These are phyloP conservation scores for Microcyclospora pomicola DNA, from an alignment of 2,329 filamentous ascomycete species.

Conservation along the genomic window DNA sequence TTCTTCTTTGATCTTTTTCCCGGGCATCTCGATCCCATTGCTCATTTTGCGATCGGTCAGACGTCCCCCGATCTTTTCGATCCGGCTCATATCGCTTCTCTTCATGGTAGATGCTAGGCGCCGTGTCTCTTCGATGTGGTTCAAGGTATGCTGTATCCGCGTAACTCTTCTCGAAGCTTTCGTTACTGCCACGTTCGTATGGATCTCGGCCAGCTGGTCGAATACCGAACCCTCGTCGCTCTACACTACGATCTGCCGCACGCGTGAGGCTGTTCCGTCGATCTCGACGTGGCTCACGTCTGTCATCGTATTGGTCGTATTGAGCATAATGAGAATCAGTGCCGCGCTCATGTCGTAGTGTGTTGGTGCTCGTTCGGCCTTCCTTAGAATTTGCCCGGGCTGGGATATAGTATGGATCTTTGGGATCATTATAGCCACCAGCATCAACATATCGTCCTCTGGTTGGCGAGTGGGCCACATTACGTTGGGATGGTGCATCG, in stretches of 20 bases:
- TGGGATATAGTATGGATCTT: conserved; percentile 26
- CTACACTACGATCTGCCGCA: conserved; percentile 30
- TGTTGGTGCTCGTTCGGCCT: conserved; percentile 26
- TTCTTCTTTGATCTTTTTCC: conserved; percentile 14
- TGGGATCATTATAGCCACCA: conserved; percentile 10
- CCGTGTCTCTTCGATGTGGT: conserved; percentile 17
- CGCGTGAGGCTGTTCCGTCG: conserved; percentile 23
- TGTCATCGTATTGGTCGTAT: conserved; percentile 31
- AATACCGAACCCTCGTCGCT: conserved; percentile 36
- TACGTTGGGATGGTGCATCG: conserved; percentile 13
- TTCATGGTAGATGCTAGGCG: conserved; percentile 15
- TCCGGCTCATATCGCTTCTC: conserved; percentile 14
- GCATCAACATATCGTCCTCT: conserved; percentile 14
- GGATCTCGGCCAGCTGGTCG: conserved; percentile 18
- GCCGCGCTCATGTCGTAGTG: conserved; percentile 36
- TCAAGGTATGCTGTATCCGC: conserved; percentile 17
- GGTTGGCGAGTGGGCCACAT: conserved; percentile 11
- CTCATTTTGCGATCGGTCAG: conserved; percentile 14
- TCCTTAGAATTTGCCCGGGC: conserved; percentile 18
- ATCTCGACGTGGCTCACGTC: conserved; percentile 11
- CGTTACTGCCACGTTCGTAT: conserved; percentile 24
- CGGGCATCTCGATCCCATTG: conserved; percentile 17
- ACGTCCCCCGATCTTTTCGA: conserved; percentile 14
- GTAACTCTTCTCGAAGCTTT: conserved; percentile 24
- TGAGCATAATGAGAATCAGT: conserved; percentile 27